A percentile compares a stretch with the other conserved stretches of the same genome.
phyloP scores from a whole-genome alignment of 208 protist genomes.

The Zelonia costaricensis region DNA sequence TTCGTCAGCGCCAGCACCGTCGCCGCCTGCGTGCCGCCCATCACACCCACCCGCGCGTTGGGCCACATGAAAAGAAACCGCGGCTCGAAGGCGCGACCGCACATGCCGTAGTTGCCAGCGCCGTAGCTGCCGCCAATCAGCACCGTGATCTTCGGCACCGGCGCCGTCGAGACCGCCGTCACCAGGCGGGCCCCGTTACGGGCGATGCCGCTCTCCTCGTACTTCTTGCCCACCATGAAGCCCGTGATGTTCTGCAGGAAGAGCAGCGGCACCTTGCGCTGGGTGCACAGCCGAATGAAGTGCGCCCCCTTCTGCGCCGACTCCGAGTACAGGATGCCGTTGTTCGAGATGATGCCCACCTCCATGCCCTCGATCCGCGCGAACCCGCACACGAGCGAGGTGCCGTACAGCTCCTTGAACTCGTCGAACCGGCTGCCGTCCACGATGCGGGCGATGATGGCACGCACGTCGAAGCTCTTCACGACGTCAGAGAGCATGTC shows the following conservation, averaged over 20 bases:
- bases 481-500: constrained; percentile 74
- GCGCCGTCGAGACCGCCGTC: constrained; percentile 91
- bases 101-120: constrained; percentile 98
- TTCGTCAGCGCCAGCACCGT: constrained; percentile 88
- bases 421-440: constrained; percentile 95
- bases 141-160: constrained; percentile 96
- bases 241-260: constrained; percentile 98
- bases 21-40: constrained; percentile 97
- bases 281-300: constrained; percentile 96
- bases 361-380: constrained; percentile 90
- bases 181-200: constrained; percentile 97
- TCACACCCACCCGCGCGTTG: constrained; percentile 95
- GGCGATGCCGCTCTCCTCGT: constrained; percentile 95
- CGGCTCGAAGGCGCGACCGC: constrained; percentile 89
- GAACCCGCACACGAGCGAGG: constrained; percentile 94
- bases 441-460: constrained; percentile 92
- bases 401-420: constrained; percentile 94
- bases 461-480: constrained; percentile 89
- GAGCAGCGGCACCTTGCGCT: constrained; percentile 94
- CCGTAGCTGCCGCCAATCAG: constrained; percentile 96
- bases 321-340: constrained; percentile 95
- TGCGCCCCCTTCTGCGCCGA: constrained; percentile 92
- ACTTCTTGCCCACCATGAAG: constrained; percentile 90
- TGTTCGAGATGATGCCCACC: constrained; percentile 97
- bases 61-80: constrained; percentile 98